Base-by-base conservation (phyloP, 345 rosid species). In the Melaleuca quinquenervia region DNA sequence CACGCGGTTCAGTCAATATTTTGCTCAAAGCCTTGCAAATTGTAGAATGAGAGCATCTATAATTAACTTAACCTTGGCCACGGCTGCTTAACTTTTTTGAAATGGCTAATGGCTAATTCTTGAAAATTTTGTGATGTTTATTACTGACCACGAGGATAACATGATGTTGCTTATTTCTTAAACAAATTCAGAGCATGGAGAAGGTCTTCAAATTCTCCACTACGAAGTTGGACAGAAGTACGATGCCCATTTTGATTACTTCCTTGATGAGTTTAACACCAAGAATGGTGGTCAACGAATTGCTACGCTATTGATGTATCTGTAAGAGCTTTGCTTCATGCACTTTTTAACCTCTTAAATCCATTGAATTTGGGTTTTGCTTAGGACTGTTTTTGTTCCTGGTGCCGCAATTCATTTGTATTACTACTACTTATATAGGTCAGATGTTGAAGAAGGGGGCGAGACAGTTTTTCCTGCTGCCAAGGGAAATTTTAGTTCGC, bases 371-470 rank as follows among this genome's bases (percentile, higher is more conserved):
- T 18, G 48, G 48, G 48, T 36, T 70, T 70, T 70, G 48, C 22
- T 70, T 18, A 36, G 18, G 26, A 36, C 18, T 36, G 80, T 36
- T 70, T 70, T 36, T 32, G 78, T 70, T 83, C 21, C 54, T 27
- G 60, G 9, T 41, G 32, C 29, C 52, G 56, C 86, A 84, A 83
- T 54, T 55, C 62, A 18, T 84, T 83, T 50, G 60, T 82, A 7
- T 84, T 74, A n/a, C 55, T 32, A 51, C 41, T 85, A 84, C 53
- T 85, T 58, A 29, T 89, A 86, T 91, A 97, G 99, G 90, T 96
- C 98, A 26, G 99, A 95, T 91, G 98, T 95, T 87, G 99, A 97
- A 91, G 98, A 96, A 92, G 99, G 98, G 49, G 99, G 99, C 53
- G 99, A 97, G 90, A 97, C 99, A 5, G 93, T 96, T 85, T 97